Percentiles rank a stretch among this genome's conserved stretches.
phyloP scores from a whole-genome alignment of 108 stramenopile genomes.

The Skeletonema potamos region DNA sequence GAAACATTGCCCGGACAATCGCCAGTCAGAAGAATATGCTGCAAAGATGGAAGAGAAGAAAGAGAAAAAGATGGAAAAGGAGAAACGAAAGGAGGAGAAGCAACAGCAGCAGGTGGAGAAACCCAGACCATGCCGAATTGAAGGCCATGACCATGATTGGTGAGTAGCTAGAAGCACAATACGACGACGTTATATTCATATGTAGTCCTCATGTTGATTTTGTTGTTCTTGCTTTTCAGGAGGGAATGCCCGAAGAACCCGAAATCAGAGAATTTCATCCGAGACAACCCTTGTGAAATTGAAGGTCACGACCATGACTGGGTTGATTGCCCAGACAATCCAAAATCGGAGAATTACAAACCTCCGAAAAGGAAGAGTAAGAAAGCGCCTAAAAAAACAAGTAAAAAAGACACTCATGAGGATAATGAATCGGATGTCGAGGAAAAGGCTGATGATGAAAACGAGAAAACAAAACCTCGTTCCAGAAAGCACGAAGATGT shows the following conservation, averaged over 20 bases:
- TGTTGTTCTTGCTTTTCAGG: neutral
- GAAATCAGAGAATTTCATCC: neutral
- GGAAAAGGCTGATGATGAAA: neutral
- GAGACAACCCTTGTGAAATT: slow-evolving; percentile 19
- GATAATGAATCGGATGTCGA: neutral
- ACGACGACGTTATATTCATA: neutral
- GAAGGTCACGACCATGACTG: slow-evolving; percentile 39
- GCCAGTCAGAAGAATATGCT: neutral
- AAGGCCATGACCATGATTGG: slow-evolving; percentile 1
- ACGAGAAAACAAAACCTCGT: neutral
- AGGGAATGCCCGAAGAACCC: neutral
- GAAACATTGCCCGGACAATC: neutral
- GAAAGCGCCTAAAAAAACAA: neutral
- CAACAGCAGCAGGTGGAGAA: neutral
- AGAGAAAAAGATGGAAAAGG: neutral
- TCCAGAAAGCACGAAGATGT: slow-evolving; percentile 6
- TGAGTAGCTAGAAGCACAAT: neutral
- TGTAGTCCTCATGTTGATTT: neutral
- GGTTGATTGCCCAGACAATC: slow-evolving; percentile 29
- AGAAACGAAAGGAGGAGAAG: neutral
- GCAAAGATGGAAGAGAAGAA: neutral
- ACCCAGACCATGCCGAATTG: neutral
- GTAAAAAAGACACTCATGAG: neutral
- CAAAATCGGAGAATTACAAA: slow-evolving; percentile 19
- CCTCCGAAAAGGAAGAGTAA: slow-evolving; percentile 2